These are phyloP conservation scores for Cucurbita maxima DNA, from an alignment of 306 rosid species.

Conservation along the genomic window DNA sequence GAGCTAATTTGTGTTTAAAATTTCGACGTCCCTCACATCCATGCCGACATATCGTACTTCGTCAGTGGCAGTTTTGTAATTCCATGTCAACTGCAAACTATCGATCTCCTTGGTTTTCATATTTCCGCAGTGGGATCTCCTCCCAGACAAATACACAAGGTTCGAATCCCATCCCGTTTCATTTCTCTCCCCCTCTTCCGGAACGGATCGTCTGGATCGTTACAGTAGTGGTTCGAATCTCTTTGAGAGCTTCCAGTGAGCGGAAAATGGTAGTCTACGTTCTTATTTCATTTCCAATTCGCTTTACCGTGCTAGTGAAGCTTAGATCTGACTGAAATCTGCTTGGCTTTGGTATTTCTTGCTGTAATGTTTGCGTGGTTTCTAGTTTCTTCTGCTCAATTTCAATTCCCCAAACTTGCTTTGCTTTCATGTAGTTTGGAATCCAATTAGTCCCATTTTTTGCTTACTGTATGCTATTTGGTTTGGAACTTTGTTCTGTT, in stretches of 20 bases:
- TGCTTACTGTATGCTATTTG: slow-evolving; percentile 2
- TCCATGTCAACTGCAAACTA: slow-evolving; percentile 21
- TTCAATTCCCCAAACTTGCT: slow-evolving; percentile 8
- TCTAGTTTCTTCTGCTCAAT: neutral
- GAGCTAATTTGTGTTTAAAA: neutral
- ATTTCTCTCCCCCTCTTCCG: slow-evolving; percentile 9
- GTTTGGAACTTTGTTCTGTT: slow-evolving; percentile 1
- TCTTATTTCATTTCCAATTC: slow-evolving; percentile 12
- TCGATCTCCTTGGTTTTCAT: slow-evolving; percentile 11
- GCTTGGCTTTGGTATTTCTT: slow-evolving; percentile 22
- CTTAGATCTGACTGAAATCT: slow-evolving; percentile 51
- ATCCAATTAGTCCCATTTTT: slow-evolving; percentile 5
- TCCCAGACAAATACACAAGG: neutral
- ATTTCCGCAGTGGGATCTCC: slow-evolving; percentile 12
- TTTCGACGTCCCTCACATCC: neutral
- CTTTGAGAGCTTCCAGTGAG: slow-evolving; percentile 19
- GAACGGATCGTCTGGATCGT: slow-evolving; percentile 27
- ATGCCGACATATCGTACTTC: neutral
- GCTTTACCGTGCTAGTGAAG: slow-evolving; percentile 7
- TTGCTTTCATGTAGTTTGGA: slow-evolving; percentile 1
- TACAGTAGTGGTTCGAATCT: slow-evolving; percentile 18
- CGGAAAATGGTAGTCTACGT: slow-evolving; percentile 60
- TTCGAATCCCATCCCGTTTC: neutral
- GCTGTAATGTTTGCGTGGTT: slow-evolving; percentile 4
- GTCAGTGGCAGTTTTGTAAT: slow-evolving; percentile 49